A percentile compares a stretch with the other conserved stretches of the same genome.
phyloP scores from a whole-genome alignment of 2,329 filamentous ascomycete species.

The Trichophyton schoenleinii region DNA sequence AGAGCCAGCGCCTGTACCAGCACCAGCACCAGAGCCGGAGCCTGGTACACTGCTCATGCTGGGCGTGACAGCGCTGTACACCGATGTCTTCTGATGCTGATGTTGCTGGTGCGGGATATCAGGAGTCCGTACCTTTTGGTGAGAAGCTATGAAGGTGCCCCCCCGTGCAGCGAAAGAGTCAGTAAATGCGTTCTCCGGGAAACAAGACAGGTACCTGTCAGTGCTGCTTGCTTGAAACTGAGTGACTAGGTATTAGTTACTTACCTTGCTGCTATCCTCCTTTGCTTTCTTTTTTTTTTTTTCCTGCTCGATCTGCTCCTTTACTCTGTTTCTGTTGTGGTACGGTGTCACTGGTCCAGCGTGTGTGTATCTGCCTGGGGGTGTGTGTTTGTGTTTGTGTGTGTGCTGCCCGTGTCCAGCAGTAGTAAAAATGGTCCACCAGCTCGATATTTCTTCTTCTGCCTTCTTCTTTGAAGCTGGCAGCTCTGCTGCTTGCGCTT shows the following conservation, averaged over 20 bases:
- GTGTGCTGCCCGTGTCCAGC: too few species aligned
- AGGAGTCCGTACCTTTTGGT: background rate
- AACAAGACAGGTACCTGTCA: background rate
- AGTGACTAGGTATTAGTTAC: background rate
- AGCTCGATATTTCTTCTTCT: too few species aligned
- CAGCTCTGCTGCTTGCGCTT: too few species aligned
- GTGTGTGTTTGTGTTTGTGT: too few species aligned
- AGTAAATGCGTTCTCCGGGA: background rate
- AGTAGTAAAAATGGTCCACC: too few species aligned
- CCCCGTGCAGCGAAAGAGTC: background rate
- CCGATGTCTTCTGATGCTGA: background rate
- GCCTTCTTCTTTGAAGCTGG: background rate
- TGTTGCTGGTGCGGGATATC: background rate
- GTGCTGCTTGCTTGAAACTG: background rate
- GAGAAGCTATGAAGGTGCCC: background rate
- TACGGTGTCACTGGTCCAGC: too few species aligned
- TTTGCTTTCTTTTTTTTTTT: too few species aligned
- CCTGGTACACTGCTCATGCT: conserved; percentile 35
- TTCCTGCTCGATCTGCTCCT: background rate
- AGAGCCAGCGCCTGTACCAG: conserved; percentile 26
- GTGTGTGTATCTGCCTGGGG: background rate
- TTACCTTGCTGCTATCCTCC: too few species aligned
- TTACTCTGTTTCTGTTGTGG: too few species aligned
- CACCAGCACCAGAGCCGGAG: conserved; percentile 32
- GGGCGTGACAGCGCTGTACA: conserved; percentile 23